Base-by-base conservation (phyloP, 768 basidiomycete species). In the Lentinus tigrinus region DNA sequence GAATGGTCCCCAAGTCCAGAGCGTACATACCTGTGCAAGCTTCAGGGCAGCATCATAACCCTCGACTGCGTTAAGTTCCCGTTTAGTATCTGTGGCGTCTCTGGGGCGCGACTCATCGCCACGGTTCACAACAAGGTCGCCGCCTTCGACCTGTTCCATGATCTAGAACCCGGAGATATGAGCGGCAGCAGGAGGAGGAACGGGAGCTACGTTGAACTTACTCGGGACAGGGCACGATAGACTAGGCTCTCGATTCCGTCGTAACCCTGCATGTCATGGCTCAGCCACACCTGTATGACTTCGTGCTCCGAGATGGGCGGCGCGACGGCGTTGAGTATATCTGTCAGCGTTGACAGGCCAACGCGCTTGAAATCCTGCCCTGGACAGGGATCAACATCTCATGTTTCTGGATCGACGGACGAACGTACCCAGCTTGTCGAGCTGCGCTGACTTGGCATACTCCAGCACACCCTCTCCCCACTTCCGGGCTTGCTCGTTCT, bases 271-370 rank as follows among this genome's bases (percentile, higher is more conserved):
- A 99, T 95, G 64, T 97, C 95, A 74, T 98, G 95, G 67, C 89
- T 90, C 38, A 99, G 76, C 89, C 92, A 93, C 8, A 99, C 87
- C 70, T 97, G 87, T 62, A 99, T 95, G 16, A 98, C 93, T 73
- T 99, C 97, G 70, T 98, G 96, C 71, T 96, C 95, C 24, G 95
- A 92, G 66, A 98, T 98, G 13, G 97, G 97, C 40, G 97, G 97
- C 0, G 97, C 97, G 58, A 99, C 96, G 27, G 89, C 96, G 70
- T 98, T 96, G 50, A 99, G 77, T 55, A 99, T 87, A 56, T 96
- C 95, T 2, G 85, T 92, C 26, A 98, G 76, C 3, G 95, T 94
- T 10, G 92, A 93, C 37, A 95, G 75, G 27, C 94, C 93, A 26
- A 91, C 89, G 50, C 88, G 83, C 69, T 87, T 92, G 67, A 98